Percentiles rank a stretch among this genome's conserved stretches.
These are phyloP conservation scores for Amphibolis antarctica DNA, from an alignment of 106 monocot genomes.

Conservation along the genomic window DNA sequence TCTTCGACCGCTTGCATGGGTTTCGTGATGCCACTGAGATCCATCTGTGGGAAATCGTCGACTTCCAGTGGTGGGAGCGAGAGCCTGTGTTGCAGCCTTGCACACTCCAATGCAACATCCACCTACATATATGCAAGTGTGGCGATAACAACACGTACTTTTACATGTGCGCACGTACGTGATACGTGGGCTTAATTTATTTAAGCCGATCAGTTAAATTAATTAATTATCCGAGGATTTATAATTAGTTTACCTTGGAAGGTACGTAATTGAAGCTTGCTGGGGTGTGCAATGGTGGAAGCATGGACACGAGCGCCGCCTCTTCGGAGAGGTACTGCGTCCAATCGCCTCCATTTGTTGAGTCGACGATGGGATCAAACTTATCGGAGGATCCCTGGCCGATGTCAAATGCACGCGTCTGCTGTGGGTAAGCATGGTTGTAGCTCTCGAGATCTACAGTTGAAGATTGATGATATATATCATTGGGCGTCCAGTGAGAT, in stretches of 20 bases:
- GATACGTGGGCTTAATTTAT: no score
- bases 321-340: slow-evolving; percentile 72
- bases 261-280: slow-evolving; percentile 36
- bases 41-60: slow-evolving; percentile 49
- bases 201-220: no score
- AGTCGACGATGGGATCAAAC: slow-evolving; percentile 5
- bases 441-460: slow-evolving; percentile 29
- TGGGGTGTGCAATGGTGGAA: slow-evolving; percentile 21
- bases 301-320: slow-evolving; percentile 16
- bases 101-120: slow-evolving; percentile 76
- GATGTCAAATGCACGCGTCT: slow-evolving; percentile 4
- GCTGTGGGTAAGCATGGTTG: slow-evolving; percentile 8
- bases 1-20: slow-evolving; percentile 10
- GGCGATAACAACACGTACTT: no score
- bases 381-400: neutral
- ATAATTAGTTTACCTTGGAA: slow-evolving; percentile 76
- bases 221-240: no score
- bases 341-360: slow-evolving; percentile 33
- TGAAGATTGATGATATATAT: slow-evolving; percentile 33
- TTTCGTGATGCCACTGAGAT: slow-evolving; percentile 29
- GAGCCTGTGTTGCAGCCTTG: slow-evolving; percentile 71
- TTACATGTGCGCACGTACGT: no score
- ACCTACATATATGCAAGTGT: slow-evolving; percentile 51
- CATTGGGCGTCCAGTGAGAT: slow-evolving; percentile 22
- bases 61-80: slow-evolving; percentile 58